Percentiles rank a stretch among this genome's conserved stretches.
Conservation (phyloP, 352 stramenopile species). For the Phytophthora citrophthora region DNA sequence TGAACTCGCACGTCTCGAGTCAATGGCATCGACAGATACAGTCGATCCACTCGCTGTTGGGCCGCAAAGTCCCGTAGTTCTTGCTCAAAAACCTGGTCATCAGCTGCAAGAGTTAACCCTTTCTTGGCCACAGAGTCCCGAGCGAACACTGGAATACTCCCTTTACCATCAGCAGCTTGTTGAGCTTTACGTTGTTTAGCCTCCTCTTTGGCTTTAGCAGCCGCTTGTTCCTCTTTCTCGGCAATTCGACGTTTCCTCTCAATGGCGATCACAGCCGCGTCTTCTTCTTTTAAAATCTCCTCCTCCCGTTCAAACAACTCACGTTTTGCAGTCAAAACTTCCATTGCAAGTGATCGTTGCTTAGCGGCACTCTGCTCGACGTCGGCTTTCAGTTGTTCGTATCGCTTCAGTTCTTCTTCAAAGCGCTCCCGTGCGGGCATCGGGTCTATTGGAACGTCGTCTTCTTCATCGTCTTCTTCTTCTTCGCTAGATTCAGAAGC, state of each 20-base stretch:
- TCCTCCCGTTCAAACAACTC: conserved; percentile 66
- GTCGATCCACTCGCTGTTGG: conserved; percentile 47
- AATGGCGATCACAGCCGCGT: conserved; percentile 48
- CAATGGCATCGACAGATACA: conserved; percentile 55
- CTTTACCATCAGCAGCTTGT: conserved; percentile 23
- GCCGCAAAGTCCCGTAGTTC: conserved; percentile 59
- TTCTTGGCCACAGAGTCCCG: conserved; percentile 67
- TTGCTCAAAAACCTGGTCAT: conserved; percentile 61
- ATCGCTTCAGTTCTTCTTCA: conserved; percentile 38
- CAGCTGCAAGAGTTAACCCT: conserved; percentile 52
- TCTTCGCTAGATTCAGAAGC: neutral
- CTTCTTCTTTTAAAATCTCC: conserved; percentile 52
- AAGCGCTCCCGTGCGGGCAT: conserved; percentile 52
- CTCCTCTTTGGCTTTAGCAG: conserved; percentile 52
- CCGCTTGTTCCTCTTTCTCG: conserved; percentile 51
- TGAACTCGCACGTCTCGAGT: conserved; percentile 46
- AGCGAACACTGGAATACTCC: conserved; percentile 42
- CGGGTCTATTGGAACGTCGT: conserved; percentile 44
- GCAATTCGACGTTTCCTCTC: conserved; percentile 57
- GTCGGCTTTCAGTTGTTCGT: conserved; percentile 39
- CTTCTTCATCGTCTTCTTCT: conserved; percentile 22
- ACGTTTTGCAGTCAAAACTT: conserved; percentile 65
- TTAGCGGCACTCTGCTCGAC: conserved; percentile 38
- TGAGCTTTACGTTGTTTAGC: conserved; percentile 42
- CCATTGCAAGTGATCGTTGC: conserved; percentile 60